These are phyloP conservation scores for Adansonia gregorii DNA, from an alignment of 441 rosid genomes.

Conservation along the genomic window DNA sequence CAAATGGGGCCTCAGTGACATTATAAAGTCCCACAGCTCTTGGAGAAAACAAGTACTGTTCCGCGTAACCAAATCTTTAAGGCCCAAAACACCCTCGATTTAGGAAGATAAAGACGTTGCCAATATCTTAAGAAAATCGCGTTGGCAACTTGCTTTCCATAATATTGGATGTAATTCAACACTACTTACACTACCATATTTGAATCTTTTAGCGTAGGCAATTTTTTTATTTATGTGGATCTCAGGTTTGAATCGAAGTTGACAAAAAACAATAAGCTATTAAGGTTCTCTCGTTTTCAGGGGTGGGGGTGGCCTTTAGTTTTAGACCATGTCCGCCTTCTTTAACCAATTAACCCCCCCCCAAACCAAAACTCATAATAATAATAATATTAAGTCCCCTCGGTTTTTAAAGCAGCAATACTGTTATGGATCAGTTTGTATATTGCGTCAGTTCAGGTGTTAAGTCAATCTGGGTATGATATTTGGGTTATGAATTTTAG, in stretches of 20 bases:
- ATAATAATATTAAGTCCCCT: background rate
- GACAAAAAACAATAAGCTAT: slow-evolving; percentile 34
- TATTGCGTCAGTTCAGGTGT: too few relatives aligned
- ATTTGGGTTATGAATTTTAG: too few relatives aligned
- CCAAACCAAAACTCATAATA: slow-evolving; percentile 15
- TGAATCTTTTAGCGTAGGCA: too few relatives aligned
- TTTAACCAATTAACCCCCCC: background rate
- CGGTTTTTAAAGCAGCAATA: slow-evolving; percentile 16
- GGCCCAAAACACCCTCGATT: too few relatives aligned
- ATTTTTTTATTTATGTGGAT: background rate
- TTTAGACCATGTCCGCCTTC: slow-evolving; percentile 28
- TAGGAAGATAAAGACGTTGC: too few relatives aligned
- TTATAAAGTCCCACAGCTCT: too few relatives aligned
- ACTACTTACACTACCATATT: too few relatives aligned
- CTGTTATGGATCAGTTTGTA: background rate
- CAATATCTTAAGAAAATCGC: background rate
- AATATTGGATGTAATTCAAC: background rate
- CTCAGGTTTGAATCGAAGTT: slow-evolving; percentile 10
- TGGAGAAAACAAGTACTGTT: background rate
- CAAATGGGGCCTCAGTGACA: background rate
- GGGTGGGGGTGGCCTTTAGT: background rate
- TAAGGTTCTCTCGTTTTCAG: slow-evolving; percentile 26
- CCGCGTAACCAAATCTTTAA: background rate
- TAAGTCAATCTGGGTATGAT: too few relatives aligned
- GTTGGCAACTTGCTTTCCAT: background rate